Percentiles rank a stretch among this genome's conserved stretches.
phyloP scores from a whole-genome alignment of 2,329 filamentous ascomycete species.

The Aureobasidium vineae region DNA sequence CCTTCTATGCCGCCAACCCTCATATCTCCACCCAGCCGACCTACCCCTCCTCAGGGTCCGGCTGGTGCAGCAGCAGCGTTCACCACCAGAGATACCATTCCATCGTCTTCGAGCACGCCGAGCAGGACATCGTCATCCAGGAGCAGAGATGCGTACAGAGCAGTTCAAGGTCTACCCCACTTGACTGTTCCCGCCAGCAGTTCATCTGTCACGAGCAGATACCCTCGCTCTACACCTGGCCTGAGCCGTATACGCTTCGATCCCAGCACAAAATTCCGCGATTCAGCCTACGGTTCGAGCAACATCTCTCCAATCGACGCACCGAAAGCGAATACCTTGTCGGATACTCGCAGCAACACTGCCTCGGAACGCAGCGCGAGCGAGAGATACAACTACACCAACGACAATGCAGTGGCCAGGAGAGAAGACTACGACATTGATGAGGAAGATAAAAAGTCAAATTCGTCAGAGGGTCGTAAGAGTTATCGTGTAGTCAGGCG shows the following conservation, averaged over 20 bases:
- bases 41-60: constrained; percentile 4
- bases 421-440: not conserved
- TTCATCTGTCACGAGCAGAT: not conserved
- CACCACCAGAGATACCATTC: constrained; percentile 4
- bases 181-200: not conserved
- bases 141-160: not conserved
- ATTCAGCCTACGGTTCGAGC: constrained; percentile 11
- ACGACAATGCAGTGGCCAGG: not conserved
- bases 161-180: not conserved
- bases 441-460: not conserved
- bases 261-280: not conserved
- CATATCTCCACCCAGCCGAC: not conserved
- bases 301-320: constrained; percentile 10
- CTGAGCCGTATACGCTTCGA: not conserved
- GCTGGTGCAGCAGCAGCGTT: not conserved
- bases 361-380: constrained; percentile 8
- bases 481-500: constrained; percentile 19
- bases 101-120: not conserved
- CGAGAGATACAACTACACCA: constrained; percentile 13
- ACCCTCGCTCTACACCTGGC: not conserved
- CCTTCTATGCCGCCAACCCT: not conserved
- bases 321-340: not conserved
- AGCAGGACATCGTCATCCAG: constrained; percentile 3
- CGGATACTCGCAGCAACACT: constrained; percentile 13
- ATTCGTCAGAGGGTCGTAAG: constrained; percentile 10